These are phyloP conservation scores for Arabis alpina DNA, from an alignment of 345 rosid genomes.

Conservation along the genomic window DNA sequence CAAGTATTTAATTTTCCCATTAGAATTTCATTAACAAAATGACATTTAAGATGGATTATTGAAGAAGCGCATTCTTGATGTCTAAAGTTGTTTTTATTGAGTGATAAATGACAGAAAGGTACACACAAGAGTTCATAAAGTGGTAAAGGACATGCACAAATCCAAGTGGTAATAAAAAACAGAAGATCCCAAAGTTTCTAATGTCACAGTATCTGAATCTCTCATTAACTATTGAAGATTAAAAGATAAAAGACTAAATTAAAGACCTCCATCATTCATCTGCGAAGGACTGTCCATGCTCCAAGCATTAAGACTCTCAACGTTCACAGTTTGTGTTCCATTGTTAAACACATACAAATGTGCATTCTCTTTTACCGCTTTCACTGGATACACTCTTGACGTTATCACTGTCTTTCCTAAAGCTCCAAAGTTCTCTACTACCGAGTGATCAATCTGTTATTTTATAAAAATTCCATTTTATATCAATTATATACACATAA, in stretches of 20 bases:
- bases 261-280: constrained; percentile 45
- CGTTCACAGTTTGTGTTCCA: constrained; percentile 53
- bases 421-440: constrained; percentile 76
- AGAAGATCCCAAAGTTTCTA: neutral
- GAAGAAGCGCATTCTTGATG: constrained; percentile 34
- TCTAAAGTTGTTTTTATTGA: constrained; percentile 15
- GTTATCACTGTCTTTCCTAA: constrained; percentile 72
- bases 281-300: constrained; percentile 61
- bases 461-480: neutral
- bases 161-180: neutral
- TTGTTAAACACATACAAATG: constrained; percentile 77
- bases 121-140: constrained; percentile 21
- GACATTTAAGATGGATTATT: constrained; percentile 46
- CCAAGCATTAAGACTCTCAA: constrained; percentile 76
- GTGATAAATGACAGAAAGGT: neutral
- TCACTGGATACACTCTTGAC: constrained; percentile 77
- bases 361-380: constrained; percentile 54
- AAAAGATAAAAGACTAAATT: neutral
- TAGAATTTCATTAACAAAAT: too few species aligned
- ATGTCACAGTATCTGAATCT: neutral
- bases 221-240: neutral
- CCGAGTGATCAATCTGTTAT: constrained; percentile 70
- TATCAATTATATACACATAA: neutral
- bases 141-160: neutral
- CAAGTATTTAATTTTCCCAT: too few species aligned